Evolutionary conservation across 2,329 filamentous ascomycete species (phyloP), one percentile per base, ranked within the genome.

Genomic region (Neofusicoccum kwambonambiense): DNA sequence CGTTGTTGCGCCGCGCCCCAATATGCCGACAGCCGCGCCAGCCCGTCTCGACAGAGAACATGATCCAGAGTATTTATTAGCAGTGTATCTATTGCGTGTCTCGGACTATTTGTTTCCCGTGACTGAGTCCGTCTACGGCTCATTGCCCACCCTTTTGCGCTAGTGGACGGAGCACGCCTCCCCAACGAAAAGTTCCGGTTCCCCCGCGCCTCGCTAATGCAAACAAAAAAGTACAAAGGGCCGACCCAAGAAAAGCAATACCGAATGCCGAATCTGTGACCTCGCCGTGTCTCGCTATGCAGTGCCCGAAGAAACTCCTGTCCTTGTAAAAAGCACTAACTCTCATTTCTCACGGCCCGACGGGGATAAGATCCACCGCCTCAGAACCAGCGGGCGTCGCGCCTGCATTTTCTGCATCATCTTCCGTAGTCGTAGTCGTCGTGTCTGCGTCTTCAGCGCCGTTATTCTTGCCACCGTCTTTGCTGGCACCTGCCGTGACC

Each of bases 401-500:
- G 11, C 42, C 56, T 35, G 42, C n/a, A 47, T 47, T 60, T 39
- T 60, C 54, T 6, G 13, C 2, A n/a, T 19, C 56, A 13, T 47
- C 31, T 47, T 47, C 41, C 56, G 31, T n/a, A 60, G 27, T 60
- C 42, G 56, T 60, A 39, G 42, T 37, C 13, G 56, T 60, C 56
- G 42, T 60, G 41, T 60, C 56, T 31, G 56, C 42, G 39, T 12
- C 12, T 19, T 60, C 31, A 13, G 27, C 42, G 17, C 42, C 42
- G n/a, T 44, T 15, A 4, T 60, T n/a, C 44, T 60, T 44, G 19
- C 54, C 34, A n/a, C 42, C 44, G 9, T 13, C 37, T 22, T 49
- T 54, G 27, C 3, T n/a, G 42, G 22, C 41, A 12, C 31, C 35
- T 4, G 56, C 42, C 8, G 50, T 61, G 4, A 76, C 75, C 60